phyloP scores from a whole-genome alignment of 2,329 filamentous ascomycete genomes.

The Pseudocercospora musae region DNA sequence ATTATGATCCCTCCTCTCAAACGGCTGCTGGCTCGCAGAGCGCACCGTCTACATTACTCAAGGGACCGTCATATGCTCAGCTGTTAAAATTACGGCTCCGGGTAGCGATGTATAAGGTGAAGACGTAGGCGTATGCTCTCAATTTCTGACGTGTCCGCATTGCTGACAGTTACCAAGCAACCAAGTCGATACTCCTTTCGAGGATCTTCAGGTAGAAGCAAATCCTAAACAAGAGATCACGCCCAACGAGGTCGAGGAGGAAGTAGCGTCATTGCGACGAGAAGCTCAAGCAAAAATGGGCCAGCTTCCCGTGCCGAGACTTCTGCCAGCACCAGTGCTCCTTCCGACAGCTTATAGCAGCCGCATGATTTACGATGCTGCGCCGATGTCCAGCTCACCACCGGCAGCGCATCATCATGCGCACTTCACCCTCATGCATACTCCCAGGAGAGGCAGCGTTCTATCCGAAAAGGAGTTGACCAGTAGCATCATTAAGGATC shows the following conservation, averaged over 20 bases:
- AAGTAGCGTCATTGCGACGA: slow-evolving; percentile 22
- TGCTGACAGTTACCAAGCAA: slow-evolving; percentile 48
- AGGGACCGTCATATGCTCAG: slow-evolving; percentile 51
- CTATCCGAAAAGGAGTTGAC: slow-evolving; percentile 38
- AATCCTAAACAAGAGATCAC: background rate
- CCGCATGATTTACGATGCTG: slow-evolving; percentile 34
- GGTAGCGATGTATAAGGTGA: slow-evolving; percentile 70
- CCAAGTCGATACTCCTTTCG: slow-evolving; percentile 64
- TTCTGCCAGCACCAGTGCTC: slow-evolving; percentile 40
- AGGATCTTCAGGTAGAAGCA: slow-evolving; percentile 46
- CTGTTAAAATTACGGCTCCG: slow-evolving; percentile 65
- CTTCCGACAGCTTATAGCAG: slow-evolving; percentile 40
- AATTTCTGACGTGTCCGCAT: background rate
- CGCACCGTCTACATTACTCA: background rate
- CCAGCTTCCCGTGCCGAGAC: slow-evolving; percentile 19
- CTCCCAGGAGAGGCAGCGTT: slow-evolving; percentile 10
- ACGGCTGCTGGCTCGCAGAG: slow-evolving; percentile 15
- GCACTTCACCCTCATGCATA: background rate
- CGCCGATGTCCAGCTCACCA: slow-evolving; percentile 16
- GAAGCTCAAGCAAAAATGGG: slow-evolving; percentile 2
- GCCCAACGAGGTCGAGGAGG: slow-evolving; percentile 23
- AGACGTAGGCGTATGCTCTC: slow-evolving; percentile 7
- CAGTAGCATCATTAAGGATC: slow-evolving; percentile 49
- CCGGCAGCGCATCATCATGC: slow-evolving; percentile 3
- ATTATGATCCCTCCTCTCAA: slow-evolving; percentile 47